Conservation (phyloP, 1,284 basidiomycete species). For the Rhizoctonia solani region DNA sequence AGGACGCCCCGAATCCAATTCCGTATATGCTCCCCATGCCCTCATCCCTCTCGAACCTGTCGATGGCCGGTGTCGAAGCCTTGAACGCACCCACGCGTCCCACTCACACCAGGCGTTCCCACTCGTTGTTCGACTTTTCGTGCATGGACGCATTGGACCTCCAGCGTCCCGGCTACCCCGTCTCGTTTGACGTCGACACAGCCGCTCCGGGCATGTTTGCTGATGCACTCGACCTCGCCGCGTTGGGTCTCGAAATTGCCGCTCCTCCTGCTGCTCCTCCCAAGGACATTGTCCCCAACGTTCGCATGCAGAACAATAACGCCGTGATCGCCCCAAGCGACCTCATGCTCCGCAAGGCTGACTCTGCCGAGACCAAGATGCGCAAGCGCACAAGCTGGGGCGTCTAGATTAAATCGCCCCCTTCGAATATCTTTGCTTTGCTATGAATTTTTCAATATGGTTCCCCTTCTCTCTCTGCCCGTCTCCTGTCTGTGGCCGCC, state of each 20-base stretch:
- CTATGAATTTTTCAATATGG: conserved; percentile 23
- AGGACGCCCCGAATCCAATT: conserved; percentile 13
- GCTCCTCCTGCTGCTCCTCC: not conserved
- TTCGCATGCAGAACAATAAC: conserved; percentile 2
- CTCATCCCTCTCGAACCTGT: conserved; percentile 24
- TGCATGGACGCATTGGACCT: conserved; percentile 30
- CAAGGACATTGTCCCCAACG: not conserved
- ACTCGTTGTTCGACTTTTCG: conserved; percentile 29
- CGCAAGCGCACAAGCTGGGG: conserved; percentile 31
- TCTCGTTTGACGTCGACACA: conserved; percentile 9
- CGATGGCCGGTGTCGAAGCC: conserved; percentile 24
- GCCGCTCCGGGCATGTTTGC: not conserved
- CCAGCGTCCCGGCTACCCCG: conserved; percentile 25
- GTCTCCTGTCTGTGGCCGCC: not conserved
- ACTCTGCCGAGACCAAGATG: conserved; percentile 27
- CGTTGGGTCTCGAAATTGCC: conserved; percentile 5
- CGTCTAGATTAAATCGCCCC: conserved; percentile 32
- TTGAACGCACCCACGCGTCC: conserved; percentile 16
- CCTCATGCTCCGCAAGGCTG: conserved; percentile 20
- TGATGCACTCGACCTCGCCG: conserved; percentile 26
- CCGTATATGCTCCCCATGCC: conserved; percentile 33
- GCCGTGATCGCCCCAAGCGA: conserved; percentile 19
- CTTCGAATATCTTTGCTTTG: too few species aligned
- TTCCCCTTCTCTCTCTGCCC: not conserved
- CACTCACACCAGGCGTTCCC: conserved; percentile 4